Evolutionary conservation across 2,329 filamentous ascomycete genomes (phyloP).

Genomic region (Fusarium torreyae): DNA sequence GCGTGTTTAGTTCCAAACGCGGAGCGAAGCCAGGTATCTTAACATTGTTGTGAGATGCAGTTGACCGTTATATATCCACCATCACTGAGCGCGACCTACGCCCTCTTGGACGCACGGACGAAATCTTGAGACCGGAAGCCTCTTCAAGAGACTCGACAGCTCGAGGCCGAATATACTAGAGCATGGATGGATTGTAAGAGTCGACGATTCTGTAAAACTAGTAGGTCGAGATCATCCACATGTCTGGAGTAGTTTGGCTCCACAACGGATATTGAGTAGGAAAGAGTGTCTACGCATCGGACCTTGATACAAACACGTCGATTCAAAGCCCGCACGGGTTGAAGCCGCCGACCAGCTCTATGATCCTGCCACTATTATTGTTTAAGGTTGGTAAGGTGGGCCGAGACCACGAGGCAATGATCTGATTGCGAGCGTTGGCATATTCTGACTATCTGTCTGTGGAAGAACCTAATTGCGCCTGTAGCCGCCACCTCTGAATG

Average conservation of each 20-base stretch:
- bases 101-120: neutral
- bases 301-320: neutral
- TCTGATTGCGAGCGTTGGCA: conserved; percentile 3
- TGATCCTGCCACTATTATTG: neutral
- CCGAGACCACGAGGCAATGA: conserved; percentile 15
- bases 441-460: neutral
- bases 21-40: neutral
- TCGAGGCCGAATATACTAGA: too few relatives aligned
- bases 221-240: too few relatives aligned
- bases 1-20: neutral
- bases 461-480: conserved; percentile 9
- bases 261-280: too few relatives aligned
- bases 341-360: too few relatives aligned
- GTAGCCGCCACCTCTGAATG: neutral
- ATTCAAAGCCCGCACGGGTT: too few relatives aligned
- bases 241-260: too few relatives aligned
- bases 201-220: too few relatives aligned
- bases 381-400: conserved; percentile 7
- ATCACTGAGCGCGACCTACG: neutral
- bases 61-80: conserved; percentile 7
- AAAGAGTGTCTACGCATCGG: too few relatives aligned
- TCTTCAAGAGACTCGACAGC: too few relatives aligned
- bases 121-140: too few relatives aligned
- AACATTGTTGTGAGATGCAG: neutral
- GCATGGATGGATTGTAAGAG: too few relatives aligned